Conservation (phyloP, 2,329 filamentous ascomycete genomes). For the Simplicillium aogashimaense region DNA sequence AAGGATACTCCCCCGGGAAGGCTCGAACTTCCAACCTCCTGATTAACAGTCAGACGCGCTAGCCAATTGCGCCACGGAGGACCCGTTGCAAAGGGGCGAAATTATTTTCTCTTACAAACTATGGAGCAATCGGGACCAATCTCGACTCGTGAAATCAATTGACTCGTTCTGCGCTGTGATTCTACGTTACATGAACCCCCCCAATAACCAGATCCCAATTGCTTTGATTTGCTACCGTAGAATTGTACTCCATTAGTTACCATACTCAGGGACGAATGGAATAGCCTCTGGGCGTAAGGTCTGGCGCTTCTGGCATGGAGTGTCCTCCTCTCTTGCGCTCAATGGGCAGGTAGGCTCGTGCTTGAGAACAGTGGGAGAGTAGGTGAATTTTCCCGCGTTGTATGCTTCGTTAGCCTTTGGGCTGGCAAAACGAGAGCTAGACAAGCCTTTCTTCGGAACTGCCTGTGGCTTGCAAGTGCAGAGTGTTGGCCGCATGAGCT, state of each 20-base stretch:
- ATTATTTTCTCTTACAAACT: too few relatives aligned
- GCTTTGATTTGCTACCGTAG: neutral
- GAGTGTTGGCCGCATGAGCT: too few relatives aligned
- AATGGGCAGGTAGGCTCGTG: neutral
- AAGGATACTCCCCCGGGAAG: conserved; percentile 15
- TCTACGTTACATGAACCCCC: neutral
- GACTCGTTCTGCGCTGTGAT: too few relatives aligned
- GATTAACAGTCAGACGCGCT: conserved; percentile 51
- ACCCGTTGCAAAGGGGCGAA: too few relatives aligned
- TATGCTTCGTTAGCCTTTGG: neutral
- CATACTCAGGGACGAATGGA: neutral
- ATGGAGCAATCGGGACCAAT: too few relatives aligned
- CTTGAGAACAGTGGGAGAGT: neutral
- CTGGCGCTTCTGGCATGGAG: too few relatives aligned
- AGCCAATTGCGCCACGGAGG: conserved; percentile 37
- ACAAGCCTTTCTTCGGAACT: neutral
- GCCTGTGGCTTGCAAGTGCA: conserved; percentile 2
- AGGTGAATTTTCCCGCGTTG: neutral
- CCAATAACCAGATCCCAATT: neutral
- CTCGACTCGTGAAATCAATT: too few relatives aligned
- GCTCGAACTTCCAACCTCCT: conserved; percentile 20
- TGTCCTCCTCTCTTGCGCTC: neutral
- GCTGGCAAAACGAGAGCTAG: conserved; percentile 2
- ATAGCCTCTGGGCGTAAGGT: neutral
- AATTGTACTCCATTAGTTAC: neutral